Evolutionary conservation across 2,329 filamentous ascomycete genomes (phyloP).

Genomic region (Monosporascus sp.): DNA sequence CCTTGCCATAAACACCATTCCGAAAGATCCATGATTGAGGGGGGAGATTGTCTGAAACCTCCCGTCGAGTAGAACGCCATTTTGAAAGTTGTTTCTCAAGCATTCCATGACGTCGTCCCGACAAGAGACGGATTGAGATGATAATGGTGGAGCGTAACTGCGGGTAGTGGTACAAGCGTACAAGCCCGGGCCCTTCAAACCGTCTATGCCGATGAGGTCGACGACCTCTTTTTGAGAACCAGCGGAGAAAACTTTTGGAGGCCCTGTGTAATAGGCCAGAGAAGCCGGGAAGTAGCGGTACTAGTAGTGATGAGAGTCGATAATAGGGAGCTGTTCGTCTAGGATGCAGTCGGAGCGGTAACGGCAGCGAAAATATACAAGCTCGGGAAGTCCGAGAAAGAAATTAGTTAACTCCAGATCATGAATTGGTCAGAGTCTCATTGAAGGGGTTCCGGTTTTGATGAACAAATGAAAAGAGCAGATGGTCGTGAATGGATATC

Average conservation of each 20-base stretch:
- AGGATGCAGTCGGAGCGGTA: background rate
- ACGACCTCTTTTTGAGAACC: conserved; percentile 16
- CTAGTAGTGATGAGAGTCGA: conserved; percentile 2
- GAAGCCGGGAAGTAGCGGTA: conserved; percentile 4
- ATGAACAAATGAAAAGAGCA: conserved; percentile 30
- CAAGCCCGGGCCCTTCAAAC: conserved; percentile 15
- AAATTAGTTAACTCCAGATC: conserved; percentile 34
- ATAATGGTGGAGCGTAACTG: conserved; percentile 17
- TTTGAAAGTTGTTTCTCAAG: conserved; percentile 74
- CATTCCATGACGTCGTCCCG: conserved; percentile 63
- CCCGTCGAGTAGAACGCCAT: conserved; percentile 76
- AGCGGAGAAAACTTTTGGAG: conserved; percentile 18
- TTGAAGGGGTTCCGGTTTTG: conserved; percentile 33
- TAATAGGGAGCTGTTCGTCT: background rate
- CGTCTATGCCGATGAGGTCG: conserved; percentile 24
- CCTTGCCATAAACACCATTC: conserved; percentile 93
- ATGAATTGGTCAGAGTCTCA: conserved; percentile 41
- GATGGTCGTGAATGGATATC: conserved; percentile 26
- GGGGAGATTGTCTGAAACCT: conserved; percentile 89
- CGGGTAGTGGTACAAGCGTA: conserved; percentile 22
- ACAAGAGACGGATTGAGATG: conserved; percentile 21
- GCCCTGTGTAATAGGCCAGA: conserved; percentile 21
- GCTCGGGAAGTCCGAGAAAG: conserved; percentile 18
- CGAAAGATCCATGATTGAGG: conserved; percentile 97
- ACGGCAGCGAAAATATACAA: conserved; percentile 26